Percentiles rank a stretch among this genome's conserved stretches.
These are phyloP conservation scores for Alternaria sp. DNA, from an alignment of 2,329 filamentous ascomycete genomes.

Conservation along the genomic window DNA sequence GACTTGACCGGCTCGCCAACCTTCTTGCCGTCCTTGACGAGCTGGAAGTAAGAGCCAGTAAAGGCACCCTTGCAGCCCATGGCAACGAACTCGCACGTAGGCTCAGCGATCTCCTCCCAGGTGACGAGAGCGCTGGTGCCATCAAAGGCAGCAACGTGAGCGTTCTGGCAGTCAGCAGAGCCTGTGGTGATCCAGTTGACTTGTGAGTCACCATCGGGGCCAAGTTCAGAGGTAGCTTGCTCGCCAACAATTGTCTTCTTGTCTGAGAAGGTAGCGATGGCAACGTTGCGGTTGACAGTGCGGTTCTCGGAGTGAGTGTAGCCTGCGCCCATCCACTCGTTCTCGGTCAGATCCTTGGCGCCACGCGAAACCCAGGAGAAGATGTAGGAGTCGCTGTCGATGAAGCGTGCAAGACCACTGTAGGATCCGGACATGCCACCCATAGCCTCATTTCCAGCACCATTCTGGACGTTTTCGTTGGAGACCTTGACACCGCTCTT, in stretches of 20 bases:
- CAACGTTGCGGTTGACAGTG: slow-evolving; percentile 67
- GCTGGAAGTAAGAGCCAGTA: slow-evolving; percentile 67
- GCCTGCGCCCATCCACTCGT: slow-evolving; percentile 66
- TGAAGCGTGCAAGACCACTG: slow-evolving; percentile 64
- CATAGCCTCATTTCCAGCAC: slow-evolving; percentile 65
- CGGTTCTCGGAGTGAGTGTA: slow-evolving; percentile 63
- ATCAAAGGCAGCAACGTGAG: slow-evolving; percentile 66
- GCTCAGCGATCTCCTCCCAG: slow-evolving; percentile 68
- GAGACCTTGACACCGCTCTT: slow-evolving; percentile 68
- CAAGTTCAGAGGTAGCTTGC: slow-evolving; percentile 64
- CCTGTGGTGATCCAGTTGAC: slow-evolving; percentile 67
- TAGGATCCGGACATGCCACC: slow-evolving; percentile 71
- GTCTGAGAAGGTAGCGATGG: slow-evolving; percentile 64
- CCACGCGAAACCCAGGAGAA: slow-evolving; percentile 70
- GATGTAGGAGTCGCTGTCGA: slow-evolving; percentile 62
- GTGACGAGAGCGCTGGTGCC: slow-evolving; percentile 62
- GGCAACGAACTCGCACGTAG: slow-evolving; percentile 64
- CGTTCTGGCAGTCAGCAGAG: slow-evolving; percentile 64
- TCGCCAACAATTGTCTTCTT: slow-evolving; percentile 65
- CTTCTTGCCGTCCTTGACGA: slow-evolving; percentile 62
- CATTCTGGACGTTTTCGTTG: slow-evolving; percentile 69
- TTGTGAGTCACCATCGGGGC: slow-evolving; percentile 64
- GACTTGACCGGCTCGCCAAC: slow-evolving; percentile 61
- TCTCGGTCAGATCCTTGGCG: slow-evolving; percentile 62
- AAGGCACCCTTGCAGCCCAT: slow-evolving; percentile 69